A percentile compares a stretch with the other conserved stretches of the same genome.
phyloP scores from a whole-genome alignment of 1,139 yeast species.

The Kurtzmaniella quercitrusa region DNA sequence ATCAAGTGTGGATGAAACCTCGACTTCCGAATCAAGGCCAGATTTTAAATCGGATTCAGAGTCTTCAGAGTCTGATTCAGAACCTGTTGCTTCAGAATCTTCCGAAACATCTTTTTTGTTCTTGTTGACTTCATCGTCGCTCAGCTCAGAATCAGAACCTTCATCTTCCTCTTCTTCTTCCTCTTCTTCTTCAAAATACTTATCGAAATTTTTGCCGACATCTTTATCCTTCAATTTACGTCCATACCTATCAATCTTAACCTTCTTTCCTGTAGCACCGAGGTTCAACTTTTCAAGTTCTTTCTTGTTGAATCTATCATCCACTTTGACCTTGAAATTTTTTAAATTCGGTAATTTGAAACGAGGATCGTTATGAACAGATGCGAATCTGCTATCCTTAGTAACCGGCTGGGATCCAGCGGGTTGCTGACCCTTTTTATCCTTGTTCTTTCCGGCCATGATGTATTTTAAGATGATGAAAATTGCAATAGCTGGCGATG shows the following conservation, averaged over 20 bases:
- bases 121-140: conserved; percentile 16
- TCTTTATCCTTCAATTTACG: conserved; percentile 51
- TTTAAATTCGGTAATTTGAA: conserved; percentile 72
- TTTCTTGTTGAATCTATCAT: conserved; percentile 74
- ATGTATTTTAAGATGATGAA: neutral
- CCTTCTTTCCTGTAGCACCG: conserved; percentile 41
- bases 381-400: conserved; percentile 70
- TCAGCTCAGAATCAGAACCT: conserved; percentile 17
- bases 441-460: conserved; percentile 1
- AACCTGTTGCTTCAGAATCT: conserved; percentile 12
- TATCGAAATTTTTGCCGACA: conserved; percentile 48
- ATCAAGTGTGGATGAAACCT: conserved; percentile 30
- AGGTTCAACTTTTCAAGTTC: conserved; percentile 63
- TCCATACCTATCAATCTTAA: conserved; percentile 84
- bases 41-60: conserved; percentile 15
- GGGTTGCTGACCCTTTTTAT: neutral
- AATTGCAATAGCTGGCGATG: neutral
- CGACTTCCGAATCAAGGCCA: conserved; percentile 10
- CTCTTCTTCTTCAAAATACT: conserved; percentile 56
- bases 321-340: conserved; percentile 73
- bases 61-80: conserved; percentile 18
- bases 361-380: conserved; percentile 84
- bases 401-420: conserved; percentile 31
- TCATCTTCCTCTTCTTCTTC: conserved; percentile 17
- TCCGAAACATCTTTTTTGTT: conserved; percentile 15